These are phyloP conservation scores for Oidium heveae DNA, from an alignment of 2,329 filamentous ascomycete species.

Conservation along the genomic window DNA sequence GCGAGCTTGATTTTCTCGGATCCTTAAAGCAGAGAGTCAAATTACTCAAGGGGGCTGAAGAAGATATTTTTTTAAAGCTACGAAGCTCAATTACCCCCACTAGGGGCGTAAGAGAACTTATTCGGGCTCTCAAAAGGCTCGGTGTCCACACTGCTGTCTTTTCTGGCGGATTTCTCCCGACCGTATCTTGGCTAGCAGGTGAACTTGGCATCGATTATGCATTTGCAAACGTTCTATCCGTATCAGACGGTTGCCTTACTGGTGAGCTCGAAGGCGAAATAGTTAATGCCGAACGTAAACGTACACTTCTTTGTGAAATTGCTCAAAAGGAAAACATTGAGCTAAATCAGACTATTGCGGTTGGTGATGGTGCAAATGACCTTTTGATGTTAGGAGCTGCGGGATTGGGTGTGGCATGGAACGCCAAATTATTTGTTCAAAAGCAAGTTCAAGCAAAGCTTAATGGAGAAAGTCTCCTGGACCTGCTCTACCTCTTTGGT, in stretches of 20 bases:
- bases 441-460: conserved; percentile 47
- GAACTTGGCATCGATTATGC: conserved; percentile 70
- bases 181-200: conserved; percentile 65
- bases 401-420: conserved; percentile 58
- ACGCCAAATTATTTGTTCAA: conserved; percentile 64
- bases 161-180: conserved; percentile 73
- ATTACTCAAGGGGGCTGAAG: conserved; percentile 58
- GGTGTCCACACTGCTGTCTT: conserved; percentile 77
- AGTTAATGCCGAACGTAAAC: conserved; percentile 53
- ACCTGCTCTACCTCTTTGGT: conserved; percentile 51
- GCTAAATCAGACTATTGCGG: conserved; percentile 41
- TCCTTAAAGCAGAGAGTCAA: conserved; percentile 60
- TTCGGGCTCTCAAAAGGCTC: conserved; percentile 47
- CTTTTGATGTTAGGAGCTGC: conserved; percentile 54
- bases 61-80: conserved; percentile 54
- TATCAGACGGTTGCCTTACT: conserved; percentile 34
- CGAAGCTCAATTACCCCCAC: conserved; percentile 56
- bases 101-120: conserved; percentile 49
- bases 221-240: conserved; percentile 58
- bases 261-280: conserved; percentile 49
- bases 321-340: conserved; percentile 39
- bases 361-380: conserved; percentile 68
- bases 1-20: conserved; percentile 74
- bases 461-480: conserved; percentile 44
- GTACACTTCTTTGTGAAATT: conserved; percentile 44